Evolutionary conservation across 179 eudicot species (phyloP).

Genomic region (Actinidia chinensis): DNA sequence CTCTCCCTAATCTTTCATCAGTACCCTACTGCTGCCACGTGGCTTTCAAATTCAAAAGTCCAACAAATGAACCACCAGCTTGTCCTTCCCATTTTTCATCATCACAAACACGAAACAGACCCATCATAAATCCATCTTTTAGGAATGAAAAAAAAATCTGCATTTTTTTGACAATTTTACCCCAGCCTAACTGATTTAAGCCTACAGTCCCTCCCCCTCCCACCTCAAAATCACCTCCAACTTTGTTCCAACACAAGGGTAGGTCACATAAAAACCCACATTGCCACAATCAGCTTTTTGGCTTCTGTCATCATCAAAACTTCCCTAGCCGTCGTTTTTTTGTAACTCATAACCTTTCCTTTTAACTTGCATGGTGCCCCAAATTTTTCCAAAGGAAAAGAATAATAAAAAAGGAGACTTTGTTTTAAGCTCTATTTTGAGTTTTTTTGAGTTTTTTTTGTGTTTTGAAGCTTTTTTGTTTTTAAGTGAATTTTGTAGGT

Average conservation of each 20-base stretch:
- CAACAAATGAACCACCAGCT: constrained; percentile 50
- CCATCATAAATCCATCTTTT: constrained; percentile 39
- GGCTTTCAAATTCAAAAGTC: constrained; percentile 57
- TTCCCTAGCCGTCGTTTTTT: constrained; percentile 30
- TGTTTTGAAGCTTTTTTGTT: no score
- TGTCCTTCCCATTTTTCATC: constrained; percentile 39
- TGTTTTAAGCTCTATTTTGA: no score
- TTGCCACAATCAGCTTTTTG: constrained; percentile 23
- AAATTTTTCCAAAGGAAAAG: constrained; percentile 8
- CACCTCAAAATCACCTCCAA: constrained; percentile 28
- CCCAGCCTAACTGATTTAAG: background rate
- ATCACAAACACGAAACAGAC: constrained; percentile 37
- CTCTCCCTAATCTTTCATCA: constrained; percentile 62
- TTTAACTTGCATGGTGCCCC: constrained; percentile 13
- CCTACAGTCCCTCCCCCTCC: constrained; percentile 19
- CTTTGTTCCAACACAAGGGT: constrained; percentile 32
- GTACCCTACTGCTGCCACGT: constrained; percentile 60
- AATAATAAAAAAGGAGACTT: no score
- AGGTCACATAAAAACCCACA: constrained; percentile 29
- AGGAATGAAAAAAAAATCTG: background rate
- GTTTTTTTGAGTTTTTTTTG: no score
- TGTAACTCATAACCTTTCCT: constrained; percentile 29
- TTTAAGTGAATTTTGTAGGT: no score
- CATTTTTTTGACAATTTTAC: constrained; percentile 13
- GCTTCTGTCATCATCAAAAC: constrained; percentile 15